Percentiles rank a stretch among this genome's conserved stretches.
Conservation (phyloP, 805 yeast species). For the Ogataea trehaloabstinens region DNA sequence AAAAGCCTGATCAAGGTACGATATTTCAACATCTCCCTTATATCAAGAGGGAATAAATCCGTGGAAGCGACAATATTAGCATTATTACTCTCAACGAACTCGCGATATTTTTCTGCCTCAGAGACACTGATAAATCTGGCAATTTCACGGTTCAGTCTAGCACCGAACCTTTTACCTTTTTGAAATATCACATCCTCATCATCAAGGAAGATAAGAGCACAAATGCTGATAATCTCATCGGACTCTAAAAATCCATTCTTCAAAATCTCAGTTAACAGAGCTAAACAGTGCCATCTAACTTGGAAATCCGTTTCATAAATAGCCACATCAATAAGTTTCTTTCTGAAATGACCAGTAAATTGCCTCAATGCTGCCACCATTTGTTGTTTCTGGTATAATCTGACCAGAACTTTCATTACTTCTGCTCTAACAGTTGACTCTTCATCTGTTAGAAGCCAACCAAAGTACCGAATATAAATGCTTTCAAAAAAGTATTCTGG, state of each 20-base stretch:
- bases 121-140: conserved; percentile 52
- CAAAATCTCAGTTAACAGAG: conserved; percentile 53
- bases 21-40: conserved; percentile 29
- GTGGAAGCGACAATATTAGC: conserved; percentile 29
- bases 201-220: conserved; percentile 29
- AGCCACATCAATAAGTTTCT: conserved; percentile 63
- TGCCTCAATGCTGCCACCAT: conserved; percentile 67
- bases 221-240: conserved; percentile 39
- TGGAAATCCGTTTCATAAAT: conserved; percentile 51
- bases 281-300: conserved; percentile 51
- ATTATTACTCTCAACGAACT: conserved; percentile 35
- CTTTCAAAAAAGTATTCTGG: conserved; percentile 74
- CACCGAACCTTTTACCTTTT: conserved; percentile 19
- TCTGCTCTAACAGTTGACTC: conserved; percentile 60
- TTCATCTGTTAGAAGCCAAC: conserved; percentile 82
- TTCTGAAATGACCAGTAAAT: conserved; percentile 72
- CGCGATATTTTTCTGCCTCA: conserved; percentile 39
- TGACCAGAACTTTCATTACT: conserved; percentile 54
- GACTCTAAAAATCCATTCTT: conserved; percentile 64
- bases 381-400: conserved; percentile 41
- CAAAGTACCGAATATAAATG: conserved; percentile 70
- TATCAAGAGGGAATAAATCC: conserved; percentile 23
- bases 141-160: conserved; percentile 42
- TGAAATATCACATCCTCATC: conserved; percentile 25
- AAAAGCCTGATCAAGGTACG: conserved; percentile 29